Evolutionary conservation across 805 yeast genomes (phyloP), one percentile per base, ranked within the genome.

Genomic region (Zygosaccharomyces gambellarensis): DNA sequence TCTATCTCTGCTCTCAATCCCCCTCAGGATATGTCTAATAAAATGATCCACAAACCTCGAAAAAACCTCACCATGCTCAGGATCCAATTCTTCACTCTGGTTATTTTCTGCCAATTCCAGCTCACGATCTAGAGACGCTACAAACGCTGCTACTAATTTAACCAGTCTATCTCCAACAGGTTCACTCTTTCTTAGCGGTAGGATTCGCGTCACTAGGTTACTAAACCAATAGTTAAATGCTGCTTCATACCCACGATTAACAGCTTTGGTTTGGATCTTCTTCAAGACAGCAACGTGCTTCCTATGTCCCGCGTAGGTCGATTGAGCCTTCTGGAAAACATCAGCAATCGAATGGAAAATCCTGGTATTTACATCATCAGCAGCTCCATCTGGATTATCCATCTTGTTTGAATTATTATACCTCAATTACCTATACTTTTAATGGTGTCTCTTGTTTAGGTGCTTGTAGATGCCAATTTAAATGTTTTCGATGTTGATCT

Each of bases 261-360:
- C 64, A 1, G 94, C 79, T 55, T 79, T 76, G 12, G 70, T 56
- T 49, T 83, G 85, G 12, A 87, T 70, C 40, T 77, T 75, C 60
- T 77, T 78, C 60, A 90, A 62, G 5, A 85, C 75, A 8, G 81
- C 78, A 5, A 83, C 79, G 50, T 87, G 82, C 60, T 86, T 85
- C 42, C 87, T 73, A 65, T 90, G 97, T 1, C 90, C 84, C 0
- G 90, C 83, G 29, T 83, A 74, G 1, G 87, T 75, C 21, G 69
- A 54, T 61, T 90, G 97, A 0, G 94, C 87, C 49, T 84, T 92
- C 60, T 86, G 92, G 61, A 90, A 90, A 3, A 83, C 81, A 49
- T 77, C 81, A 1, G 86, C 81, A 58, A 84, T 70, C 3, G 85
- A 80, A 9, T 52, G 47, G 32, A 71, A 70, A 25, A 80, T 66